These are phyloP conservation scores for Candida vartiovaarae DNA, from an alignment of 805 yeast genomes.

Conservation along the genomic window DNA sequence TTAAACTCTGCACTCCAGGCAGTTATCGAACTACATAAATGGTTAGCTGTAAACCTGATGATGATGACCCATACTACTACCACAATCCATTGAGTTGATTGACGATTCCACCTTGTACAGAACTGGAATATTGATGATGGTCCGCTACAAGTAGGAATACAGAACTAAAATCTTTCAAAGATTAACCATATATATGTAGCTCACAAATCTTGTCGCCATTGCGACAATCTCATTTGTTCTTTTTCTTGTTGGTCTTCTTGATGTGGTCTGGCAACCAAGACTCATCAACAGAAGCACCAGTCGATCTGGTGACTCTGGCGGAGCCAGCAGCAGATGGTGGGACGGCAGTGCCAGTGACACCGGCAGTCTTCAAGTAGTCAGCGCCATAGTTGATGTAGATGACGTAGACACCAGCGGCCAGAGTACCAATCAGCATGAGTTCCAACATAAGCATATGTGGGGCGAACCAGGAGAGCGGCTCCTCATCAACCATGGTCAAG, in stretches of 20 bases:
- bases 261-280: slow-evolving; percentile 59
- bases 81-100: too few species aligned
- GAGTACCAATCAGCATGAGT: slow-evolving; percentile 39
- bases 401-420: slow-evolving; percentile 45
- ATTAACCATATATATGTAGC: too few species aligned
- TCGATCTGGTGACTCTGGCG: slow-evolving; percentile 16
- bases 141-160: too few species aligned
- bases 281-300: slow-evolving; percentile 31
- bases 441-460: slow-evolving; percentile 66
- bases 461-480: slow-evolving; percentile 60
- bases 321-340: slow-evolving; percentile 3
- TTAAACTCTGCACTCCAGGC: too few species aligned
- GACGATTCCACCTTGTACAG: too few species aligned
- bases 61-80: too few species aligned
- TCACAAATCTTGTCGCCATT: too few species aligned
- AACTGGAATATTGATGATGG: too few species aligned
- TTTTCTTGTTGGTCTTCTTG: slow-evolving; percentile 26
- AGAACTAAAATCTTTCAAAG: too few species aligned
- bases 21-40: too few species aligned
- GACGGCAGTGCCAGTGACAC: slow-evolving; percentile 17
- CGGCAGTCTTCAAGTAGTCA: slow-evolving; percentile 33
- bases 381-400: slow-evolving; percentile 38
- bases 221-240: slow-evolving; percentile 5
- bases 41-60: too few species aligned
- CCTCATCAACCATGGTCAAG: slow-evolving; percentile 52